Percentiles rank a stretch among this genome's conserved stretches.
Conservation (phyloP, 306 rosid genomes). For the Leucaena leucocephala region DNA sequence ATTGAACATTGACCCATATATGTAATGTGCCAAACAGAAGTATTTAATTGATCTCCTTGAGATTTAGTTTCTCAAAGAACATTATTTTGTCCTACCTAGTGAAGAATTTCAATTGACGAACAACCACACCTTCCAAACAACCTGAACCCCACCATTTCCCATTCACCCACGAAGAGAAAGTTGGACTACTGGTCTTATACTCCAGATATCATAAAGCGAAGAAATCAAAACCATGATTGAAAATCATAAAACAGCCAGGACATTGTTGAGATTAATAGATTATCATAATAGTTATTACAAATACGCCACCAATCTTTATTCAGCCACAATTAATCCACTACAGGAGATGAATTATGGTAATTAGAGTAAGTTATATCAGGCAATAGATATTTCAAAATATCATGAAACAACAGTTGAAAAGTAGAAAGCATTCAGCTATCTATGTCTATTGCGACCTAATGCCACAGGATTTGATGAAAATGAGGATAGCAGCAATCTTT, state of each 20-base stretch:
- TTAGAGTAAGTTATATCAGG: not conserved
- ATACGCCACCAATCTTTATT: not conserved
- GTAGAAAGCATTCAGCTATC: not conserved
- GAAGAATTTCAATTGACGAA: conserved; percentile 1
- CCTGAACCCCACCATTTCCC: not conserved
- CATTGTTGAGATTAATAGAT: not conserved
- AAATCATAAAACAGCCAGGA: not conserved
- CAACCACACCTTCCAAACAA: not conserved
- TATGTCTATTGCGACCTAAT: not conserved
- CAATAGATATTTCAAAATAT: not conserved
- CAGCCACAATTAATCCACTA: not conserved
- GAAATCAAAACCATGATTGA: conserved; percentile 12
- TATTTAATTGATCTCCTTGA: not conserved
- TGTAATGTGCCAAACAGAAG: not conserved
- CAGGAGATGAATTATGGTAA: not conserved
- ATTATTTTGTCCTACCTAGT: not conserved
- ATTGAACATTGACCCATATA: not conserved
- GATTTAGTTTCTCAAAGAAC: not conserved
- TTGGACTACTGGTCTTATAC: not conserved
- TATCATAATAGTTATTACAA: not conserved
- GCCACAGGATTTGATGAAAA: not conserved
- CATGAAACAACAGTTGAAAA: conserved; percentile 7
- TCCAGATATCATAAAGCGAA: not conserved
- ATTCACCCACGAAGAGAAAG: not conserved
- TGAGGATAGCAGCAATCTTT: not conserved